Conservation (phyloP, 208 protist species). For the Trypanosoma rangeli region DNA sequence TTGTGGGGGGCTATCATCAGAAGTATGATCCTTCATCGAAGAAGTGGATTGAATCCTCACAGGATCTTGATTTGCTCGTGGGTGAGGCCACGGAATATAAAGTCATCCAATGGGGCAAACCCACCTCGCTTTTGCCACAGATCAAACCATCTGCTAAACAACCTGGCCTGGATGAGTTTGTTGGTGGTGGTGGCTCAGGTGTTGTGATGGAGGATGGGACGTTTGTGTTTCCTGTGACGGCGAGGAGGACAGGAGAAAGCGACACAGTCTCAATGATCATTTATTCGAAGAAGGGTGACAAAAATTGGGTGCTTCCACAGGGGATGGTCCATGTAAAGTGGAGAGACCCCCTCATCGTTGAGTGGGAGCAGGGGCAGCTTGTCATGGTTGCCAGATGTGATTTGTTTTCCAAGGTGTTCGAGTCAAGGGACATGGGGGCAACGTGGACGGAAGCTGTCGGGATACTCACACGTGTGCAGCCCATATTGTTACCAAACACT, state of each 20-base stretch:
- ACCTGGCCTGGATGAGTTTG: background rate
- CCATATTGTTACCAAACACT: background rate
- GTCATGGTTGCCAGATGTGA: background rate
- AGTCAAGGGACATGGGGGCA: conserved; percentile 12
- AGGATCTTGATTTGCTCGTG: conserved; percentile 4
- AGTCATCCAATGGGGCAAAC: conserved; percentile 3
- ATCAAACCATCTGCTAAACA: background rate
- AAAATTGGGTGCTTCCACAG: conserved; percentile 7
- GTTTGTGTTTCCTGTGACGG: conserved; percentile 13
- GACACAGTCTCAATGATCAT: conserved; percentile 6
- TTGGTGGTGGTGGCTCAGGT: conserved; percentile 11
- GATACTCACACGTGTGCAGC: background rate
- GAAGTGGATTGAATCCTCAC: background rate
- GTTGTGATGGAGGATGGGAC: conserved; percentile 9
- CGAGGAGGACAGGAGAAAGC: background rate
- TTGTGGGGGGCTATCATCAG: conserved; percentile 9
- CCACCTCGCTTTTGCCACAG: background rate
- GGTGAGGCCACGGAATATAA: background rate
- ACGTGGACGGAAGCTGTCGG: conserved; percentile 8
- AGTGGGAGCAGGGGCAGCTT: conserved; percentile 2
- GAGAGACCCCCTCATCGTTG: background rate
- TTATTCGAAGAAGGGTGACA: conserved; percentile 6
- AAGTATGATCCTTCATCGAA: background rate
- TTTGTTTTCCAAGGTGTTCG: conserved; percentile 5
- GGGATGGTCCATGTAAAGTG: background rate